Conservation (phyloP, 441 rosid species). For the Adansonia rubrostipa region DNA sequence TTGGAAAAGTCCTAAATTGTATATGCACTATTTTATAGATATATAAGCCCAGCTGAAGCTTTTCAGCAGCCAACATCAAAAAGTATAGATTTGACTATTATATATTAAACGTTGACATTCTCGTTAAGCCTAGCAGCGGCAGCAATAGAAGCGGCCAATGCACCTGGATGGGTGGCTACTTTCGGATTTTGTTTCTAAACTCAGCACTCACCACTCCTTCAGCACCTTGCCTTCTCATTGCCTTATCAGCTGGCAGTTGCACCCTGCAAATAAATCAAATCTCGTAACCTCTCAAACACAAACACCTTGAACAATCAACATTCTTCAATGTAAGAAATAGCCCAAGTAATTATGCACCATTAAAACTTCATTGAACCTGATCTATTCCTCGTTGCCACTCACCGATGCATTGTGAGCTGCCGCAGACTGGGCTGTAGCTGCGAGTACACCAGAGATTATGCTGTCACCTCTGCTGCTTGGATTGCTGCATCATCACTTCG, state of each 20-base stretch:
- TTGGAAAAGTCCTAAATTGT: too few species aligned
- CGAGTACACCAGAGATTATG: conserved; percentile 60
- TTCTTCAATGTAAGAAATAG: not conserved
- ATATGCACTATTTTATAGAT: not conserved
- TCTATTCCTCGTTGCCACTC: conserved; percentile 48
- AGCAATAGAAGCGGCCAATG: conserved; percentile 65
- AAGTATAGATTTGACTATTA: not conserved
- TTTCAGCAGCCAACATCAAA: not conserved
- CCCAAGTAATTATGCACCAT: conserved; percentile 35
- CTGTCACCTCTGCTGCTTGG: conserved; percentile 76
- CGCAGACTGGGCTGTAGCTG: conserved; percentile 72
- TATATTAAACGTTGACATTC: conserved; percentile 18
- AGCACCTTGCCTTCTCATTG: conserved; percentile 60
- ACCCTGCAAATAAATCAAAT: conserved; percentile 39
- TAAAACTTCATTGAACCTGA: conserved; percentile 56
- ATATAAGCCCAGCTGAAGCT: too few species aligned
- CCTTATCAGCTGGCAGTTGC: conserved; percentile 67
- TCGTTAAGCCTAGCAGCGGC: conserved; percentile 74
- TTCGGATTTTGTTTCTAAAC: conserved; percentile 57
- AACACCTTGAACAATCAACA: not conserved
- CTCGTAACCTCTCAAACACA: not conserved
- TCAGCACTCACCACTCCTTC: conserved; percentile 69
- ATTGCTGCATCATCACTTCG: conserved; percentile 74
- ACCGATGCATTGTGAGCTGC: conserved; percentile 50
- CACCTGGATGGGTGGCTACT: conserved; percentile 54